These are phyloP conservation scores for Paramecium tetraurelia DNA, from an alignment of 73 alveolate genomes.

Conservation along the genomic window DNA sequence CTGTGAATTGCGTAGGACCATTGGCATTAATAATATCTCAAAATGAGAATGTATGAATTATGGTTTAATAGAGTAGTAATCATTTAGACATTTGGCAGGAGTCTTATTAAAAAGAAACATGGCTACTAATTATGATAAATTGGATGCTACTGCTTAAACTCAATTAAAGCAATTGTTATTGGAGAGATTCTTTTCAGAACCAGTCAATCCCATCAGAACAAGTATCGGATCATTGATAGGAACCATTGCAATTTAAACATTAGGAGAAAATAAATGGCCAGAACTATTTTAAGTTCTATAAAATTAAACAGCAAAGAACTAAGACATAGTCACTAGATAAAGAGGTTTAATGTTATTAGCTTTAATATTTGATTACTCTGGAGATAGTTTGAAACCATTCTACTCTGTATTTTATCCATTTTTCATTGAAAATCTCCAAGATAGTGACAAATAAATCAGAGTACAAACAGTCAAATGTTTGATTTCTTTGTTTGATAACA, in stretches of 20 bases:
- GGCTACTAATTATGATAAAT: conserved; percentile 46
- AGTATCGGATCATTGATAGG: conserved; percentile 41
- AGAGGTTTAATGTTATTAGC: conserved; percentile 38
- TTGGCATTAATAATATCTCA: conserved; percentile 49
- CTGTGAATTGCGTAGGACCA: conserved; percentile 30
- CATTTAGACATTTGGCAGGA: conserved; percentile 53
- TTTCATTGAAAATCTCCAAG: conserved; percentile 34
- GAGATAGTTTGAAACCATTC: conserved; percentile 37
- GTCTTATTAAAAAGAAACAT: conserved; percentile 59
- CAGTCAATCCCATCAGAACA: conserved; percentile 1
- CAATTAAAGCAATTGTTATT: conserved; percentile 9
- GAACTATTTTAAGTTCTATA: conserved; percentile 12
- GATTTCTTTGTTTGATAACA: conserved; percentile 29
- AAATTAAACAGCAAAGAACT: background rate
- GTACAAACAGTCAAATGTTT: conserved; percentile 24
- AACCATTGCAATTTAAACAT: background rate
- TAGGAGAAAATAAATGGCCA: conserved; percentile 24
- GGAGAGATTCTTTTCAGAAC: conserved; percentile 35
- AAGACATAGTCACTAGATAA: conserved; percentile 26
- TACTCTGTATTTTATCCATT: conserved; percentile 13
- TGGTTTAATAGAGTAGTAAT: background rate
- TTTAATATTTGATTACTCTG: conserved; percentile 45
- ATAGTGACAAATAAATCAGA: conserved; percentile 14
- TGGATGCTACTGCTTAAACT: conserved; percentile 5
- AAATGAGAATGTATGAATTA: background rate